Conservation (phyloP, 2,329 filamentous ascomycete genomes). For the Pyrenochaeta sp. region DNA sequence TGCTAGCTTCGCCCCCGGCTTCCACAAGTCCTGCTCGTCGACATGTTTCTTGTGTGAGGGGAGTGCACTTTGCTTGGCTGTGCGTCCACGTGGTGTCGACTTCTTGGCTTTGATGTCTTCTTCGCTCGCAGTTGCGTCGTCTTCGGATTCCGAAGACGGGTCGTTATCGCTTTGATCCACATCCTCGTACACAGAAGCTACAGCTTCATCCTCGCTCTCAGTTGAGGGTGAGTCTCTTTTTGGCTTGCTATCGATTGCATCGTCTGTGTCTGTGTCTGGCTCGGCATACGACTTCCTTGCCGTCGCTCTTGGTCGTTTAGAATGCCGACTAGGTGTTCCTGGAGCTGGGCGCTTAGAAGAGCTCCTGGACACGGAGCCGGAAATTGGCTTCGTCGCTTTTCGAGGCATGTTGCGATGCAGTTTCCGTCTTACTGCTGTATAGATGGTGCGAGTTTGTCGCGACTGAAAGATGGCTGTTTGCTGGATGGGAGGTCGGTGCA, state of each 20-base stretch:
- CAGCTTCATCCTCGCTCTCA: conserved; percentile 45
- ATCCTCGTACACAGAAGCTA: conserved; percentile 54
- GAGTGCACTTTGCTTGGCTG: conserved; percentile 28
- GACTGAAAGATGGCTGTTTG: conserved; percentile 17
- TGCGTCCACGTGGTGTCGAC: conserved; percentile 25
- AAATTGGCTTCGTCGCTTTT: conserved; percentile 29
- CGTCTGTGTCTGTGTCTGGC: conserved; percentile 35
- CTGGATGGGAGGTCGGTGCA: conserved; percentile 15
- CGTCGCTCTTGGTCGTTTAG: conserved; percentile 46
- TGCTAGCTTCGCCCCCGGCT: conserved; percentile 63
- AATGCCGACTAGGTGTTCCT: conserved; percentile 42
- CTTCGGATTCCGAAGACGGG: conserved; percentile 40
- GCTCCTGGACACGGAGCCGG: conserved; percentile 31
- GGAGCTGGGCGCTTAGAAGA: conserved; percentile 48
- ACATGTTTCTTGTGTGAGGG: conserved; percentile 31
- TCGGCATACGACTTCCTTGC: conserved; percentile 47
- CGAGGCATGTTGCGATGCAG: conserved; percentile 37
- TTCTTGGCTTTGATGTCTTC: conserved; percentile 40
- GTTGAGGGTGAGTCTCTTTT: conserved; percentile 30
- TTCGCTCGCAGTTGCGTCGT: conserved; percentile 41
- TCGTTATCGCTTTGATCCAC: conserved; percentile 50
- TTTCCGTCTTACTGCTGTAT: background rate
- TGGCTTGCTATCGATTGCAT: conserved; percentile 20
- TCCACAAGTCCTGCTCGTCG: conserved; percentile 63
- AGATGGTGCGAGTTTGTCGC: conserved; percentile 1